These are phyloP conservation scores for Poa pratensis DNA, from an alignment of 176 grass and related monocot genomes.

Conservation along the genomic window DNA sequence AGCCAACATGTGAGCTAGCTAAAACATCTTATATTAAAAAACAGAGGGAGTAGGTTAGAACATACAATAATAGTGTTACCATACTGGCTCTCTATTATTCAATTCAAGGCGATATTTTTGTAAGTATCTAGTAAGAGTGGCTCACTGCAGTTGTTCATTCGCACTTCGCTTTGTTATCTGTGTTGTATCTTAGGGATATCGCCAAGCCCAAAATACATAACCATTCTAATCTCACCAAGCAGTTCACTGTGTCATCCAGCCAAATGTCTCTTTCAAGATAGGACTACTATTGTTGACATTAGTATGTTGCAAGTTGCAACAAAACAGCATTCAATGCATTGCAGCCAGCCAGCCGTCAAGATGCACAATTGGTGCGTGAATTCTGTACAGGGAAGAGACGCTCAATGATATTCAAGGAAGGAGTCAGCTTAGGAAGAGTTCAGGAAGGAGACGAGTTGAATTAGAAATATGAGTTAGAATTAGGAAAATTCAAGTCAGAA, in stretches of 20 bases:
- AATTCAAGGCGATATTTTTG: not conserved
- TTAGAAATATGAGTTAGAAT: not conserved
- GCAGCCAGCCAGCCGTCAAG: not conserved
- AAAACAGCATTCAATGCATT: not conserved
- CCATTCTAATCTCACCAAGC: conserved; percentile 20
- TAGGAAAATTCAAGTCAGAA: not conserved
- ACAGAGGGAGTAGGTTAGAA: too few species aligned
- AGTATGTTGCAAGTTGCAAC: not conserved
- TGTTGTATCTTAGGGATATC: not conserved
- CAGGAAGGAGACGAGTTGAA: not conserved
- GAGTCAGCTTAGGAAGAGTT: not conserved
- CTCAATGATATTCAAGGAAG: not conserved
- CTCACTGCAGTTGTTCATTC: not conserved
- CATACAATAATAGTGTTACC: not conserved
- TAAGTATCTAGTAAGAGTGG: conserved; percentile 10
- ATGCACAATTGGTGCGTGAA: not conserved
- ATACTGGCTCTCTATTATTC: not conserved
- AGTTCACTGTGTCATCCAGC: conserved; percentile 5
- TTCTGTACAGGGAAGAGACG: not conserved
- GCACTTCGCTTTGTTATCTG: not conserved
- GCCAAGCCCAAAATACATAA: not conserved
- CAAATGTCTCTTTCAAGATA: conserved; percentile 5
- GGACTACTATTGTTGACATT: not conserved
- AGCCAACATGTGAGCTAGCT: too few species aligned
- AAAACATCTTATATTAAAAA: too few species aligned